phyloP scores from a whole-genome alignment of 208 protist species.

The Leptomonas pyrrhocoris region DNA sequence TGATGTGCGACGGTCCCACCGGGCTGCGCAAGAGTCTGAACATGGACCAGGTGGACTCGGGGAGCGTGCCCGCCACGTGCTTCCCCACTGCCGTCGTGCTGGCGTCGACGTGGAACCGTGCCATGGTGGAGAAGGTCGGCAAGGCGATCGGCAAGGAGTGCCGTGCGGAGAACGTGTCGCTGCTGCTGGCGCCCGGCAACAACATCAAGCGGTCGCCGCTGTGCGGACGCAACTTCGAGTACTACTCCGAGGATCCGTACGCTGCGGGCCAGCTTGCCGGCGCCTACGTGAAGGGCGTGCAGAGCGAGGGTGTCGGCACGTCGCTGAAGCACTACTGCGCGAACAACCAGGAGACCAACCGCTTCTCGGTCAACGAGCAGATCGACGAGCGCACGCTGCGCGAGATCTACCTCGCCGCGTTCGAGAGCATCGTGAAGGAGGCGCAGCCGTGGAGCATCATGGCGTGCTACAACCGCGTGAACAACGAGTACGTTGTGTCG shows the following conservation, averaged over 20 bases:
- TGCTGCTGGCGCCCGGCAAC: conserved; percentile 20
- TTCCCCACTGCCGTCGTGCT: conserved; percentile 15
- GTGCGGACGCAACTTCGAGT: conserved; percentile 54
- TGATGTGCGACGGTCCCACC: conserved; percentile 18
- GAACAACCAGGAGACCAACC: conserved; percentile 48
- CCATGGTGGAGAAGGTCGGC: not conserved
- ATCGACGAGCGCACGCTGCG: conserved; percentile 48
- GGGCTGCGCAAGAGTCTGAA: conserved; percentile 12
- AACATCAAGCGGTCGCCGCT: conserved; percentile 33
- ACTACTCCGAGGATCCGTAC: conserved; percentile 47
- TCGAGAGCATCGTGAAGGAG: conserved; percentile 31
- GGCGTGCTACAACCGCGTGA: conserved; percentile 47
- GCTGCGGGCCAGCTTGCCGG: conserved; percentile 18
- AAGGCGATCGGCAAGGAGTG: conserved; percentile 17
- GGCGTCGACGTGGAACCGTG: conserved; percentile 28
- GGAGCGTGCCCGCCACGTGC: conserved; percentile 16
- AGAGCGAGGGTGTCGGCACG: conserved; percentile 34
- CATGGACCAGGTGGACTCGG: not conserved
- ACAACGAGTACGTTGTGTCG: conserved; percentile 41
- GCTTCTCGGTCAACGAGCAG: conserved; percentile 9
- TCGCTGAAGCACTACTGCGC: conserved; percentile 44
- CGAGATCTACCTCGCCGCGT: conserved; percentile 53
- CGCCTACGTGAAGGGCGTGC: conserved; percentile 30
- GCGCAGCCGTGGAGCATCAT: conserved; percentile 30
- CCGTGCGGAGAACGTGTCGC: conserved; percentile 11